A percentile compares a stretch with the other conserved stretches of the same genome.
These are phyloP conservation scores for Trichoderma arundinaceum DNA, from an alignment of 2,329 filamentous ascomycete species.

Conservation along the genomic window DNA sequence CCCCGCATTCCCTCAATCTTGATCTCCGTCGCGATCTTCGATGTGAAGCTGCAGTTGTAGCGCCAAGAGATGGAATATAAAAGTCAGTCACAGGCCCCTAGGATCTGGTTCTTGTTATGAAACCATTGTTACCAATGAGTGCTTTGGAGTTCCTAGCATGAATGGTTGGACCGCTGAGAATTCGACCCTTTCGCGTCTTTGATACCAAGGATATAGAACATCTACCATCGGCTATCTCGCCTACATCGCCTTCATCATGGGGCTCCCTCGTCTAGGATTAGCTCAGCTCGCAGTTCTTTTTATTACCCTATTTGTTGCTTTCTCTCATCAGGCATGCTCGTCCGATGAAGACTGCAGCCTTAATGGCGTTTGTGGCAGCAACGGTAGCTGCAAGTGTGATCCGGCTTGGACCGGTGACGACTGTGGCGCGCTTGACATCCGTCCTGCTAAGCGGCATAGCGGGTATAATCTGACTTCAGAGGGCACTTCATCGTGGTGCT, in stretches of 20 bases:
- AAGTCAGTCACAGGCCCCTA: not conserved
- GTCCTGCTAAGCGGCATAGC: constrained; percentile 46
- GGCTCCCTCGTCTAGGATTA: not conserved
- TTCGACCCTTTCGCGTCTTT: not conserved
- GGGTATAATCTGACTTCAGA: constrained; percentile 54
- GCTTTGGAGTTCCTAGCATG: not conserved
- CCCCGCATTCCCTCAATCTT: constrained; percentile 3
- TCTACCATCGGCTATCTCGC: constrained; percentile 1
- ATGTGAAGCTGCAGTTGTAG: not conserved
- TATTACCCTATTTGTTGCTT: not conserved
- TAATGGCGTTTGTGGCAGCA: constrained; percentile 39
- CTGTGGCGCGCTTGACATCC: constrained; percentile 53
- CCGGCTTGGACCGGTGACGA: constrained; percentile 51
- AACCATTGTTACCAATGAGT: not conserved
- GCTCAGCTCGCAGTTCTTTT: not conserved
- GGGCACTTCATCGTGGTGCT: constrained; percentile 56
- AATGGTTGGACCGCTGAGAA: not conserved
- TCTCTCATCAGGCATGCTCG: constrained; percentile 33
- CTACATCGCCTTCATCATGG: not conserved
- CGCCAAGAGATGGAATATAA: not conserved
- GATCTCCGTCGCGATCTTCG: constrained; percentile 1
- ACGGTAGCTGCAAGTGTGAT: constrained; percentile 42
- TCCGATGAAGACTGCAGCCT: constrained; percentile 42
- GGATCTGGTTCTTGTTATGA: not conserved
- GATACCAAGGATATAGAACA: not conserved